Base-by-base conservation (phyloP, 345 rosid genomes). In the Hypericum androsaemum region DNA sequence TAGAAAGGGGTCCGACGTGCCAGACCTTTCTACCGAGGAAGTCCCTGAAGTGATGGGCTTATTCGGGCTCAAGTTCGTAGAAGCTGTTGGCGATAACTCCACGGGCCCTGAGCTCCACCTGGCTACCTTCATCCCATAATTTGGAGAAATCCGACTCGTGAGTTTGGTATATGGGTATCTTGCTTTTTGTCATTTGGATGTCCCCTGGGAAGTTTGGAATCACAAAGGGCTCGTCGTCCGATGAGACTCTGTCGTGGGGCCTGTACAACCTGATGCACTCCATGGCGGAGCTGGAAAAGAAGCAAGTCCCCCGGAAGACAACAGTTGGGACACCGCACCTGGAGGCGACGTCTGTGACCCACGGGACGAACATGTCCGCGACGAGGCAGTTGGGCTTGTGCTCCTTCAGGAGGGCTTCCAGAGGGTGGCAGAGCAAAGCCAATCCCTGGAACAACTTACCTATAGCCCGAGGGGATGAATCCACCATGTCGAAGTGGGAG, bases 301-400 rank as follows among this genome's bases (percentile, higher is more conserved):
- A 77, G 63, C 80, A 41, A 5, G 67, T 64, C 47, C 87, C 87
- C 57, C 68, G 76, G 54, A 83, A 80, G 10, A 78, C 73, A 54
- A 76, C 32, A 35, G 82, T 70, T 4, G 92, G 87, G 10, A 78
- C 56, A 14, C 70, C 62, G 11, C 37, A 74, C 49, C 69, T 69
- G 16, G 59, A 68, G 8, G 82, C 75, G 10, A 53, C 54, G n/a
- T 76, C 71, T 0, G 71, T 70, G 5, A 76, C 65, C 87, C 87
- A 83, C 0, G 80, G 79, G 53, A 72, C 77, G 76, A 76, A 78
- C 69, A 70, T 62, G 53, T 83, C 82, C 0, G 87, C 69, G 8
- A 83, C 61, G 7, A 78, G 58, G 52, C 78, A 74, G 39, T 70
- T 45, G 56, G 10, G 81, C 68, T 9, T 12, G 41, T 8, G 17